A percentile compares a stretch with the other conserved stretches of the same genome.
phyloP scores from a whole-genome alignment of 2,329 filamentous ascomycete species.

The Curvularia sp. region DNA sequence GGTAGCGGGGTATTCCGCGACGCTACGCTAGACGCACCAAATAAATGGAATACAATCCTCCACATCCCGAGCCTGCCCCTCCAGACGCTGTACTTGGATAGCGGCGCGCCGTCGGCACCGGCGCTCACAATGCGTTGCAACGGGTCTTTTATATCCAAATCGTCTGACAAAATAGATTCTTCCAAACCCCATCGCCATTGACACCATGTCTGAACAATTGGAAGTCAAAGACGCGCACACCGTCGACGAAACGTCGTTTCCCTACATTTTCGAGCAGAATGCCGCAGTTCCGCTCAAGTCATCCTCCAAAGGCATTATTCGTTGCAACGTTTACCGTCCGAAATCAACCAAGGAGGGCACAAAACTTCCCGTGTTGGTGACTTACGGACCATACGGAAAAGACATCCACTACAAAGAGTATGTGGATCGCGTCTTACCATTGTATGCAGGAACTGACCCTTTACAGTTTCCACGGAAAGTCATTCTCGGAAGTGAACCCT shows the following conservation, averaged over 20 bases:
- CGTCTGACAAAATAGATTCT: neutral
- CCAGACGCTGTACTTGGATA: constrained; percentile 8
- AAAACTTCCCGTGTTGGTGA: constrained; percentile 68
- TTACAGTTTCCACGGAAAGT: constrained; percentile 58
- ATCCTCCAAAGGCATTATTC: constrained; percentile 50
- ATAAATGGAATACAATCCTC: constrained; percentile 9
- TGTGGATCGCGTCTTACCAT: neutral
- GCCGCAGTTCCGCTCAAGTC: constrained; percentile 55
- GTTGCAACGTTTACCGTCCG: constrained; percentile 61
- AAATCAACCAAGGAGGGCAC: constrained; percentile 45
- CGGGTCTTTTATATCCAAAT: constrained; percentile 28
- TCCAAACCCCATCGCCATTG: neutral
- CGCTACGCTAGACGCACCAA: neutral
- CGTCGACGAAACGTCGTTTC: constrained; percentile 45
- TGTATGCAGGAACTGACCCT: constrained; percentile 2
- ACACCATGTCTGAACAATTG: constrained; percentile 36
- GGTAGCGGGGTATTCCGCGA: neutral
- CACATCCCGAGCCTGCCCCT: constrained; percentile 31
- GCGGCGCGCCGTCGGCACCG: constrained; percentile 13
- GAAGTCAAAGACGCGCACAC: constrained; percentile 44
- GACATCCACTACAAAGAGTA: constrained; percentile 69
- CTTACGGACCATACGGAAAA: constrained; percentile 77
- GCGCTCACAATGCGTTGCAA: constrained; percentile 19
- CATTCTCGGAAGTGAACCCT: constrained; percentile 51
- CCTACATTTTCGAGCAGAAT: constrained; percentile 61